Conservation (phyloP, 805 yeast species). For the Ogataea paradorogensis region DNA sequence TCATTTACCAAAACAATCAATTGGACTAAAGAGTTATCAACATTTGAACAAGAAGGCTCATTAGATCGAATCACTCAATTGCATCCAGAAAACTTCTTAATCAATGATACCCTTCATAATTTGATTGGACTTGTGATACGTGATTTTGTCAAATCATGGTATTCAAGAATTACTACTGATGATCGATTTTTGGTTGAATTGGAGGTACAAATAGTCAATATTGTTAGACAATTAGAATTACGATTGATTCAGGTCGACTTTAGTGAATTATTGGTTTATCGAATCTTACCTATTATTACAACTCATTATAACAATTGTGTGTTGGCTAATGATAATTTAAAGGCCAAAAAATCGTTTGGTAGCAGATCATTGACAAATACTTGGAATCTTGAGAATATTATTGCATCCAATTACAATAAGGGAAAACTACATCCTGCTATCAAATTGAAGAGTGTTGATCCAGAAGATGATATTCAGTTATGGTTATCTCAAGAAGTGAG, state of each 20-base stretch:
- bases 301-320: conserved; percentile 57
- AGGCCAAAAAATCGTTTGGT: conserved; percentile 24
- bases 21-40: conserved; percentile 31
- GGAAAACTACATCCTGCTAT: conserved; percentile 62
- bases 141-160: conserved; percentile 62
- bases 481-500: conserved; percentile 46
- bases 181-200: conserved; percentile 41
- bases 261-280: conserved; percentile 54
- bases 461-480: conserved; percentile 42
- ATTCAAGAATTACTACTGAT: conserved; percentile 40
- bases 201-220: conserved; percentile 40
- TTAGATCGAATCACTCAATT: conserved; percentile 9
- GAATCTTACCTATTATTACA: conserved; percentile 61
- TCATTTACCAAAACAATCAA: conserved; percentile 26
- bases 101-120: conserved; percentile 52
- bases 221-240: conserved; percentile 39
- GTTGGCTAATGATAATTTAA: conserved; percentile 38
- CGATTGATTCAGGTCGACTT: conserved; percentile 48
- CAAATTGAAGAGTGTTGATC: conserved; percentile 34
- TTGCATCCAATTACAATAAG: conserved; percentile 44
- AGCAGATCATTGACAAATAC: conserved; percentile 23
- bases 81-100: conserved; percentile 47
- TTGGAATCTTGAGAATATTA: conserved; percentile 38
- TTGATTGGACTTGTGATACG: conserved; percentile 46
- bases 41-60: conserved; percentile 14